phyloP scores from a whole-genome alignment of 306 rosid genomes.

The Arachis stenosperma region DNA sequence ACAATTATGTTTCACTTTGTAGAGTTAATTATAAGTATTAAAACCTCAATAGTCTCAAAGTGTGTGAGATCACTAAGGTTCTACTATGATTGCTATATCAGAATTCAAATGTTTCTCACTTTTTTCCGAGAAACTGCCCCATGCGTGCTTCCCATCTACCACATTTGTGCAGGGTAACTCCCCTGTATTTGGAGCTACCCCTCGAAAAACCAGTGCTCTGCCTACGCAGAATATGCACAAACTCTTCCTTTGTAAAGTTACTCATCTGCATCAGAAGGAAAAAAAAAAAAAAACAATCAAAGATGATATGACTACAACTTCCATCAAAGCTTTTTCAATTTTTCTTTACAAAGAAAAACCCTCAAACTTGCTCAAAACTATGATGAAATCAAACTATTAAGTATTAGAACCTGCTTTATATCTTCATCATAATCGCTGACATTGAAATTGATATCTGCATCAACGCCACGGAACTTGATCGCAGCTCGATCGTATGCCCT shows the following conservation, averaged over 20 bases:
- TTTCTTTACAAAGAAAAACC: not conserved
- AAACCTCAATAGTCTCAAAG: not conserved
- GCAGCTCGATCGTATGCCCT: slow-evolving; percentile 99
- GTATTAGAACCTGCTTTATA: slow-evolving; percentile 63
- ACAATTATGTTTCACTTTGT: slow-evolving; percentile 1
- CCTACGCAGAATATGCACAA: slow-evolving; percentile 86
- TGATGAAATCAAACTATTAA: not conserved
- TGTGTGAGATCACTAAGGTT: not conserved
- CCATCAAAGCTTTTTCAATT: not conserved
- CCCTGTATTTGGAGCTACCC: slow-evolving; percentile 92
- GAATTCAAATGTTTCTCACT: slow-evolving; percentile 52
- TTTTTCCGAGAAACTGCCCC: slow-evolving; percentile 96
- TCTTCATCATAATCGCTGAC: slow-evolving; percentile 83
- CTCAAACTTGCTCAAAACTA: not conserved
- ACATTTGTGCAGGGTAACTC: slow-evolving; percentile 93
- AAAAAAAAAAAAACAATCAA: not conserved
- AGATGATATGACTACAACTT: not conserved
- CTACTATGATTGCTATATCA: slow-evolving; percentile 19
- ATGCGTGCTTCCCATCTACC: slow-evolving; percentile 99
- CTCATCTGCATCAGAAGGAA: slow-evolving; percentile 56
- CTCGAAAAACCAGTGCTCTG: slow-evolving; percentile 94
- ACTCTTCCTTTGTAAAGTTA: slow-evolving; percentile 81
- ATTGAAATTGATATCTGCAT: slow-evolving; percentile 89
- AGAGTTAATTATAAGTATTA: not conserved
- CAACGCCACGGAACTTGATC: slow-evolving; percentile 81